Base-by-base conservation (phyloP, 208 protist genomes). In the Acanthamoeba sp. region DNA sequence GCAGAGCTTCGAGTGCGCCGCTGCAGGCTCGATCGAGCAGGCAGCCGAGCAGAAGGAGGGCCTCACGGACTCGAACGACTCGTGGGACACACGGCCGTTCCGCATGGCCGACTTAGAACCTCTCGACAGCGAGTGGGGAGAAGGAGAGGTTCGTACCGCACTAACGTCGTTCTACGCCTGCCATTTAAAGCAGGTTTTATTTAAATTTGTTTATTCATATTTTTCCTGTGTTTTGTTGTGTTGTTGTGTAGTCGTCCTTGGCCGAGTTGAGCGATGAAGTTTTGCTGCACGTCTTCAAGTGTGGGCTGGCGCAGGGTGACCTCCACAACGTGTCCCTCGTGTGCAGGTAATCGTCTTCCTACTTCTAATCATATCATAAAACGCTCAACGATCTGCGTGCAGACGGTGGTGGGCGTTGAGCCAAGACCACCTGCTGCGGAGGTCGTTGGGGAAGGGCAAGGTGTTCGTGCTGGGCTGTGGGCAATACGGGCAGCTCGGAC, bases 241-340 rank as follows among this genome's bases (percentile, higher is more conserved):
- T 48, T 48, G 3, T 48, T 48, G 3, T 48, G 27, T 66, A 36
- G n/a, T 76, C 66, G 12, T 42, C 66, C 2, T 14, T 76, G 29
- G 34, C 66, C 66, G 66, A 76, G 34, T 14, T 76, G 32, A 76
- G 66, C 66, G 66, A 76, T 16, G 66, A 76, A 34, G 66, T 76
- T 2, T 16, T 76, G 29, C 34, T 76, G 2, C 66, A 76, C 36
- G 34, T 76, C 66, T 76, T 76, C 34, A 36, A 32, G 36, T 76
- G 66, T 16, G 66, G 66, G 18, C 66, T 76, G 14, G 66, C 34
- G 9, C 34, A 45, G 14, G 16, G 18, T 4, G 66, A 76, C 66
- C 66, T 76, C 29, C 66, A 42, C 34, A 76, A 32, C 66, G 22
- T 76, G 7, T 22, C 32, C 18, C 36, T 76, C 18, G 66, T 76